A percentile compares a stretch with the other conserved stretches of the same genome.
These are phyloP conservation scores for Geranium incanum DNA, from an alignment of 441 rosid species.

Conservation along the genomic window DNA sequence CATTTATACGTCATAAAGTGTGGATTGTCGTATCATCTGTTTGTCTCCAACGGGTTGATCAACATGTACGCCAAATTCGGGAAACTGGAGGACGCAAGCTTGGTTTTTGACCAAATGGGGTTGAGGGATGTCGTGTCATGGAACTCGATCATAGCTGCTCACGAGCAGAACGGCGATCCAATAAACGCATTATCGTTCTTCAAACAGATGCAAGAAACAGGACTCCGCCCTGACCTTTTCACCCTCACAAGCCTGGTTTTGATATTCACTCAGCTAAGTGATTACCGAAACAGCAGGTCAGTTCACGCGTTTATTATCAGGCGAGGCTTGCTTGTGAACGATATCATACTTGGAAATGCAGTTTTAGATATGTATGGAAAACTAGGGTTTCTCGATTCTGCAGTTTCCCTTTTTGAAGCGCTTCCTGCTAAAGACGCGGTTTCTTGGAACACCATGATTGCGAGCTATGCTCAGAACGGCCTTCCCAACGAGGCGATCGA, in stretches of 20 bases:
- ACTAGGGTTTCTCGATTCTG: constrained; percentile 44
- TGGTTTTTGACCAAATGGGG: constrained; percentile 47
- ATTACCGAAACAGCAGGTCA: constrained; percentile 32
- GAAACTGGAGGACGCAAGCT: constrained; percentile 29
- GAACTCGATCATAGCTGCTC: constrained; percentile 73
- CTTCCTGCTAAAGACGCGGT: constrained; percentile 57
- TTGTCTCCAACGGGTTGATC: constrained; percentile 59
- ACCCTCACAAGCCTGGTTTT: constrained; percentile 64
- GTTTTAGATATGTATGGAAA: constrained; percentile 68
- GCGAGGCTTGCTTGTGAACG: constrained; percentile 43
- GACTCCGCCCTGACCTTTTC: constrained; percentile 46
- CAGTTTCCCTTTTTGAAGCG: constrained; percentile 42
- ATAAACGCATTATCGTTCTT: constrained; percentile 37
- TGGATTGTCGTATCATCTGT: constrained; percentile 49
- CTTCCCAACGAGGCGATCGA: constrained; percentile 62
- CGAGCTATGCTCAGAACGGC: constrained; percentile 69
- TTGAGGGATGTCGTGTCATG: constrained; percentile 21
- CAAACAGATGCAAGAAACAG: constrained; percentile 41
- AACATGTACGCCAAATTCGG: constrained; percentile 61
- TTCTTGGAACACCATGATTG: constrained; percentile 67
- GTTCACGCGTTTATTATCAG: constrained; percentile 46
- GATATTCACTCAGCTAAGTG: constrained; percentile 42
- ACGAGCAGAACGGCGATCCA: constrained; percentile 56
- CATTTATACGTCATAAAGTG: constrained; percentile 48
- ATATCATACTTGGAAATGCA: constrained; percentile 48